Base-by-base conservation (phyloP, 2,329 filamentous ascomycete genomes). In the Monosporascus sp. region DNA sequence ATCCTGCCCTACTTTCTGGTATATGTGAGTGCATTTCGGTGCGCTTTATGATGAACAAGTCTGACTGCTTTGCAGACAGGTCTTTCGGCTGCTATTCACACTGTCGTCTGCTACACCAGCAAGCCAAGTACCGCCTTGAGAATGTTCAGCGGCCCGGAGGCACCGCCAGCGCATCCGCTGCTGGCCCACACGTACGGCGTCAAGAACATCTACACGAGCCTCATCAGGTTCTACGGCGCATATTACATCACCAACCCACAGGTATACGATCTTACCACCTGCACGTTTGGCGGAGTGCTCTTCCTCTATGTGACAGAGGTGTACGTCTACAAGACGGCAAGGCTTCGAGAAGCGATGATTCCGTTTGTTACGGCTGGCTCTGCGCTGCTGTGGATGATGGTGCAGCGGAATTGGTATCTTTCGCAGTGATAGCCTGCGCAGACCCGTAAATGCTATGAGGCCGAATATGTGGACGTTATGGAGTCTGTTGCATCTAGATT, bases 121-220 rank as follows among this genome's bases (percentile, higher is more conserved):
- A 58, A 52, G 3, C 56, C 65, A 2, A 39, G 50, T 3, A 44
- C 52, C 7, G 37, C 65, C 2, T 51, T 66, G 20, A 52, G 41
- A 7, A 47, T 48, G n/a, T 70, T 71, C 58, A 63, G 59, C 22
- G 68, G 69, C 17, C 60, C 65, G 7, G 44, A 51, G 5, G 59
- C 62, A 3, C 66, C 66, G 22, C 57, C 59, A 7, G 58, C 60
- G 14, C 55, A 61, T 6, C 41, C 58, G 3, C 59, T 71, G n/a
- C 56, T 66, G 18, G 66, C 70, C 6, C 69, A 64, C 51, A 55
- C 67, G 5, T 72, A 72, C 55, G 69, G 64, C 15, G 51, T 67
- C 37, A 69, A 71, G 62, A 72, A 71, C 50, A 38, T 69, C 43
- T 71, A 70, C 58, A 66, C 68, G 7, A 63, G 57, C 17, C 46